Evolutionary conservation across 2,329 filamentous ascomycete genomes (phyloP).

Genomic region (Pestalotiopsis sp.): DNA sequence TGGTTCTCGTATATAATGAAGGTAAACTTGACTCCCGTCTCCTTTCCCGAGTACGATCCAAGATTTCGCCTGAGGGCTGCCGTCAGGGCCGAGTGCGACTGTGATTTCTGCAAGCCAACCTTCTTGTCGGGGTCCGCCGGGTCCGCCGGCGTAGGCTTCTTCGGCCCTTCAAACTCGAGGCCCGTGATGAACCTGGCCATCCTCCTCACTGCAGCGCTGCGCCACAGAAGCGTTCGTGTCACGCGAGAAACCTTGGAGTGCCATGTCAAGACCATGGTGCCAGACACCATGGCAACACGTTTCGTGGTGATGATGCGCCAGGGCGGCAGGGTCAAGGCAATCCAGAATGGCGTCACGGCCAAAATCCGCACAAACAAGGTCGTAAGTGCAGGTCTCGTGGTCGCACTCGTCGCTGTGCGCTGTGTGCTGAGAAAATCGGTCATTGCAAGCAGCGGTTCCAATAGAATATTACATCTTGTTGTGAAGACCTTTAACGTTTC

Average conservation of each 20-base stretch:
- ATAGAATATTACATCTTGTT: constrained; percentile 83
- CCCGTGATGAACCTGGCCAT: constrained; percentile 76
- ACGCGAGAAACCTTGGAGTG: constrained; percentile 86
- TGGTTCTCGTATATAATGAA: constrained; percentile 98
- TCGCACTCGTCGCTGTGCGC: constrained; percentile 85
- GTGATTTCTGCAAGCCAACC: constrained; percentile 33
- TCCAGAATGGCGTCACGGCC: constrained; percentile 86
- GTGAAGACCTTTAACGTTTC: constrained; percentile 91
- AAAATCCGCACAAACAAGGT: constrained; percentile 87
- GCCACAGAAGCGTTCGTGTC: constrained; percentile 85
- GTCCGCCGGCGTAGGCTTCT: constrained; percentile 27
- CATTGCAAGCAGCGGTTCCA: constrained; percentile 84
- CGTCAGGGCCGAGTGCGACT: constrained; percentile 31
- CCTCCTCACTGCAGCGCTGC: constrained; percentile 73
- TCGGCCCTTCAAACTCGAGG: constrained; percentile 64
- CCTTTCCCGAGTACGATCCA: constrained; percentile 42
- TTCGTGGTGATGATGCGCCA: constrained; percentile 83
- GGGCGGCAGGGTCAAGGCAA: constrained; percentile 77
- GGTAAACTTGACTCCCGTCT: constrained; percentile 87
- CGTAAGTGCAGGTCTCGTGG: constrained; percentile 85
- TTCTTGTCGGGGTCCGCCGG: constrained; percentile 1
- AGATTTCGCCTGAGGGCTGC: constrained; percentile 35
- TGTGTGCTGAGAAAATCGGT: constrained; percentile 94
- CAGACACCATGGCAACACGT: constrained; percentile 79
- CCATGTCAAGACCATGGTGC: constrained; percentile 86